Conservation (phyloP, 1,284 basidiomycete genomes). For the Vanrija humicola region DNA sequence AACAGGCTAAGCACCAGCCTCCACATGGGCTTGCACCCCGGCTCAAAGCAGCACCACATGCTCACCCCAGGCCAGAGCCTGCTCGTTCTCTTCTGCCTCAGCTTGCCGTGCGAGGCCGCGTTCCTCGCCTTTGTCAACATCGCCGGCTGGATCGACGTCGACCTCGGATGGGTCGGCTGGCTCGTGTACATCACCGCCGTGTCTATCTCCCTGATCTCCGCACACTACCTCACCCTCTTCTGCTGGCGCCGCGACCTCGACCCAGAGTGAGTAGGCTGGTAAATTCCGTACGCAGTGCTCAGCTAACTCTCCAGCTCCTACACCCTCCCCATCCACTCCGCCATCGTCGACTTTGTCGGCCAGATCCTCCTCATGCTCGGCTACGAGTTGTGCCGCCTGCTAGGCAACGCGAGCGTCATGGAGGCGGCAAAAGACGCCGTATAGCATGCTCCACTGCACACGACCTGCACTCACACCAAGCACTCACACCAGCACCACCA, state of each 20-base stretch:
- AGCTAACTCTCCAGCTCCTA: constrained; percentile 58
- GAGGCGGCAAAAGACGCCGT: background rate
- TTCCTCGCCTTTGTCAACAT: constrained; percentile 64
- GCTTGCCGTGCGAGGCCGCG: constrained; percentile 68
- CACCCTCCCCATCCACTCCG: constrained; percentile 85
- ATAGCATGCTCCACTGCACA: too few species aligned
- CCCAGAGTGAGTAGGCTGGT: constrained; percentile 71
- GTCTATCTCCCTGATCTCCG: constrained; percentile 63
- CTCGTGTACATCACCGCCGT: constrained; percentile 69
- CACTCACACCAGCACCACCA: too few species aligned
- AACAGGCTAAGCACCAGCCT: constrained; percentile 75
- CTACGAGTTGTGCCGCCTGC: constrained; percentile 48
- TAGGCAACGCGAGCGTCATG: constrained; percentile 7
- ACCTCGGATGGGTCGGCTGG: constrained; percentile 62
- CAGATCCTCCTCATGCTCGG: constrained; percentile 65
- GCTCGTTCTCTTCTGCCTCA: constrained; percentile 64
- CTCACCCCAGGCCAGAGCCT: constrained; percentile 36
- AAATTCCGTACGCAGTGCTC: too few species aligned
- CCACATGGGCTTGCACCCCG: constrained; percentile 35
- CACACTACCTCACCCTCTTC: constrained; percentile 66
- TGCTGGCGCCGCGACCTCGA: constrained; percentile 80
- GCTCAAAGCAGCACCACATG: constrained; percentile 16
- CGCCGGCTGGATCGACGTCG: constrained; percentile 72
- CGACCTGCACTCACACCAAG: too few species aligned
- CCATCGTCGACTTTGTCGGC: constrained; percentile 84